Conservation (phyloP, 176 grass and related monocot genomes). For the Oryza rufipogon region DNA sequence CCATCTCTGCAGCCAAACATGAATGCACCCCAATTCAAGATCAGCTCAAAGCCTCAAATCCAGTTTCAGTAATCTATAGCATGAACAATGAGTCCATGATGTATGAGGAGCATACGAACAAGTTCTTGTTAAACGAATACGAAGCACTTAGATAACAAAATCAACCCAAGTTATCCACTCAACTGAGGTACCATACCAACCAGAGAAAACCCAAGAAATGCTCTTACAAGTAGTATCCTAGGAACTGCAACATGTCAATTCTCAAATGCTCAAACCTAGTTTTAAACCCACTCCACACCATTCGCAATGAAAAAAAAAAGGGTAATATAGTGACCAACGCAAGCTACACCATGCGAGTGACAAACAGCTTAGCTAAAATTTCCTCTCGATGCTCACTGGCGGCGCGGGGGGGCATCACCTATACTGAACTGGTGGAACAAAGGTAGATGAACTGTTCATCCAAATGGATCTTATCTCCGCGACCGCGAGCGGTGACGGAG, state of each 20-base stretch:
- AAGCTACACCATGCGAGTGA: neutral
- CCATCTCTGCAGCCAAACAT: constrained; percentile 30
- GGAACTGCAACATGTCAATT: neutral
- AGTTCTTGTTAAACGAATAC: neutral
- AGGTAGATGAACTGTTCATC: neutral
- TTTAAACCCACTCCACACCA: neutral
- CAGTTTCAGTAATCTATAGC: neutral
- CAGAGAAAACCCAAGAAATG: no score
- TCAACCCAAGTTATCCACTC: neutral
- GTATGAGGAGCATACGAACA: neutral
- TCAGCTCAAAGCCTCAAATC: neutral
- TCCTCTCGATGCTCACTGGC: neutral
- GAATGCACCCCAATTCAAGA: neutral
- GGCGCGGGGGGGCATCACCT: neutral
- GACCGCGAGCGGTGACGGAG: neutral
- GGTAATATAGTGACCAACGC: neutral
- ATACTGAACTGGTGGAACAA: neutral
- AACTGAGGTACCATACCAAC: neutral
- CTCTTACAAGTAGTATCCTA: no score
- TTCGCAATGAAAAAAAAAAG: no score
- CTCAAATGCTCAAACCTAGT: constrained; percentile 13
- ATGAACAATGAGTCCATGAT: neutral
- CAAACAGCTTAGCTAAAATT: neutral
- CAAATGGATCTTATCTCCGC: neutral
- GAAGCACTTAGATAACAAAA: neutral